Conservation (phyloP, 371 early-diverging fungal genomes). For the Actinomortierella ambigua region DNA sequence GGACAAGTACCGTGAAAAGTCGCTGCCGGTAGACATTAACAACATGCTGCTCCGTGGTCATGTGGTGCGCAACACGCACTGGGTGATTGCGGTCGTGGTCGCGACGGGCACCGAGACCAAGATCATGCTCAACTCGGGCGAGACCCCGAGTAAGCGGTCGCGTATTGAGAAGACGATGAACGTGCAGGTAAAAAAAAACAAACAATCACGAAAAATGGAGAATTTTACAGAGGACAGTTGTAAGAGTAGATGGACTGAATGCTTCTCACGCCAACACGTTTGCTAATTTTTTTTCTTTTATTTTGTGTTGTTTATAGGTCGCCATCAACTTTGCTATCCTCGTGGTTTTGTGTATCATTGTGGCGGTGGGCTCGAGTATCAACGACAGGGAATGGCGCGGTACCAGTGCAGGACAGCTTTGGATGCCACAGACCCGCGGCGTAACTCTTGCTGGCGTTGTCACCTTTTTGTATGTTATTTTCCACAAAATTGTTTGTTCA, state of each 20-base stretch:
- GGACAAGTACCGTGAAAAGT: too few species aligned
- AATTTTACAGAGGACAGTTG: conserved; percentile 82
- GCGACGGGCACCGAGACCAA: conserved; percentile 93
- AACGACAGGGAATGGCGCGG: conserved; percentile 45
- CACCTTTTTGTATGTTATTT: conserved; percentile 78
- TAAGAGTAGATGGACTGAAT: conserved; percentile 91
- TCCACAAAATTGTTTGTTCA: conserved; percentile 96
- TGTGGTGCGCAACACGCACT: conserved; percentile 87
- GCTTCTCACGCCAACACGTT: too few species aligned
- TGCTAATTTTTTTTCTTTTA: neutral
- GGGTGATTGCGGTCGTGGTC: conserved; percentile 82
- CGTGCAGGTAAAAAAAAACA: too few species aligned
- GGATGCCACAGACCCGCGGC: conserved; percentile 46
- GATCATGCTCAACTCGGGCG: conserved; percentile 87
- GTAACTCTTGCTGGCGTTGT: conserved; percentile 60
- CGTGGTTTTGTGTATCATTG: conserved; percentile 77
- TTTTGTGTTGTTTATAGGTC: conserved; percentile 38
- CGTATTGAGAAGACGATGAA: conserved; percentile 94
- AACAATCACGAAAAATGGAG: too few species aligned
- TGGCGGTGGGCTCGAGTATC: conserved; percentile 71
- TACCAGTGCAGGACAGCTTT: conserved; percentile 37
- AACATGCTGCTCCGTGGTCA: conserved; percentile 92
- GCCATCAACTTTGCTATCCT: conserved; percentile 61
- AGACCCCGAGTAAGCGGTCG: conserved; percentile 93
- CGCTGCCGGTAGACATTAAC: too few species aligned